Evolutionary conservation across 1,139 yeast species (phyloP).

Genomic region (Taiozyma onychis): DNA sequence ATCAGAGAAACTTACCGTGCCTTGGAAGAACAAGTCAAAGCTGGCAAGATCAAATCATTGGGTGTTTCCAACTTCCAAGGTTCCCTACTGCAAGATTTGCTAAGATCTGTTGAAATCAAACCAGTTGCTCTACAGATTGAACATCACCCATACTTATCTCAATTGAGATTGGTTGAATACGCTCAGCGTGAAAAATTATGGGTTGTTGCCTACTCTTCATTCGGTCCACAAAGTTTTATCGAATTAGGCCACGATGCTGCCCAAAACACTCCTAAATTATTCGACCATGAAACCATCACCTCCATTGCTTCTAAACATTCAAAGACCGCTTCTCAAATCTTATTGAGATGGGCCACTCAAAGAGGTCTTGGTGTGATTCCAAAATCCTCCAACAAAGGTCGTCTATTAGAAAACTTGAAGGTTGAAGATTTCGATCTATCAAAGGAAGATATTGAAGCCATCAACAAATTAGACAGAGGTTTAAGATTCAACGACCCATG

Average conservation of each 20-base stretch:
- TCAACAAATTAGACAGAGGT: constrained; percentile 53
- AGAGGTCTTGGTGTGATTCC: constrained; percentile 70
- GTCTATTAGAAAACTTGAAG: constrained; percentile 52
- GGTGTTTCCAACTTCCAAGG: constrained; percentile 86
- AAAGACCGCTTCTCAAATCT: constrained; percentile 54
- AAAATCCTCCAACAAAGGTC: constrained; percentile 59
- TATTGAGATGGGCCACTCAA: constrained; percentile 80
- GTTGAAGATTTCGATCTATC: constrained; percentile 50
- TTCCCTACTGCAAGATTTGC: constrained; percentile 65
- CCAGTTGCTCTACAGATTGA: constrained; percentile 65
- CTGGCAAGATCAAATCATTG: constrained; percentile 66
- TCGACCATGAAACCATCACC: constrained; percentile 46
- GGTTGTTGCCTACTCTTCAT: constrained; percentile 81
- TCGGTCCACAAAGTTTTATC: constrained; percentile 72
- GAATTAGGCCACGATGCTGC: constrained; percentile 55
- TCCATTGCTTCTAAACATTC: constrained; percentile 49
- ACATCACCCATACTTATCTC: constrained; percentile 84
- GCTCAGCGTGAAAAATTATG: constrained; percentile 34
- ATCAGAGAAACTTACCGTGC: constrained; percentile 77
- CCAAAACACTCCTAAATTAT: constrained; percentile 45
- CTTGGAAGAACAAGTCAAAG: constrained; percentile 54
- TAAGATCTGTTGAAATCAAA: constrained; percentile 62
- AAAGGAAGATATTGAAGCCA: constrained; percentile 46
- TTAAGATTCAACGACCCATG: constrained; percentile 86
- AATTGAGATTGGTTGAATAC: constrained; percentile 58